Percentiles rank a stretch among this genome's conserved stretches.
These are phyloP conservation scores for Mucor saturninus DNA, from an alignment of 371 early-diverging fungal genomes.

Conservation along the genomic window DNA sequence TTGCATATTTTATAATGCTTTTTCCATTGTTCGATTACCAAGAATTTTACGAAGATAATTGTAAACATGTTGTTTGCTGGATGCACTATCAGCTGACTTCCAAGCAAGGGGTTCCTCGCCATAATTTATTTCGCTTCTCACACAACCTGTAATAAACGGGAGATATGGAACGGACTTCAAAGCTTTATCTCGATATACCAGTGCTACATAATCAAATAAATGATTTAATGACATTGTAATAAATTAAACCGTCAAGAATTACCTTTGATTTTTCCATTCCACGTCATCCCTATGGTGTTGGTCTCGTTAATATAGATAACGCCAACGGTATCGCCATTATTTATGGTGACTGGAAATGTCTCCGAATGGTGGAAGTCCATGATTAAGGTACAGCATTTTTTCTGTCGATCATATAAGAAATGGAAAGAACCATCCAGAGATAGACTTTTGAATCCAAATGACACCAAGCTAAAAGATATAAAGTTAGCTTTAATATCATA, in stretches of 20 bases:
- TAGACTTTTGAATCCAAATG: slow-evolving; percentile 32
- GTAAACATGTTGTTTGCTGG: slow-evolving; percentile 14
- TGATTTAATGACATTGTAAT: neutral
- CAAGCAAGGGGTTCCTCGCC: slow-evolving; percentile 27
- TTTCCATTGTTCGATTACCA: neutral
- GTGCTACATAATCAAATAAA: slow-evolving; percentile 8
- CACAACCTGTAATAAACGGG: slow-evolving; percentile 25
- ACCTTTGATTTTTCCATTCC: slow-evolving; percentile 32
- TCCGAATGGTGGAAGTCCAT: slow-evolving; percentile 1
- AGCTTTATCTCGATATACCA: slow-evolving; percentile 15
- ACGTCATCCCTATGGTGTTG: slow-evolving; percentile 23
- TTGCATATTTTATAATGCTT: neutral
- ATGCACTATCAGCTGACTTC: slow-evolving; percentile 18
- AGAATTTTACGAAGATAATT: slow-evolving; percentile 14
- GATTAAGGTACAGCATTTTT: slow-evolving; percentile 17
- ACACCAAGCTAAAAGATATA: slow-evolving; percentile 12
- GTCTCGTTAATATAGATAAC: slow-evolving; percentile 30
- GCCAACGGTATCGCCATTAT: slow-evolving; percentile 40
- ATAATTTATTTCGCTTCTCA: slow-evolving; percentile 26
- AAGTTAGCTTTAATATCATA: neutral
- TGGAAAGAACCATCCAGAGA: slow-evolving; percentile 16
- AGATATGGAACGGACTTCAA: slow-evolving; percentile 21
- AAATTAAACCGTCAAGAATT: neutral
- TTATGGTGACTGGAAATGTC: neutral
- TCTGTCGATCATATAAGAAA: slow-evolving; percentile 28